Base-by-base conservation (phyloP, 257 asterid genomes). In the Scutellaria minor region DNA sequence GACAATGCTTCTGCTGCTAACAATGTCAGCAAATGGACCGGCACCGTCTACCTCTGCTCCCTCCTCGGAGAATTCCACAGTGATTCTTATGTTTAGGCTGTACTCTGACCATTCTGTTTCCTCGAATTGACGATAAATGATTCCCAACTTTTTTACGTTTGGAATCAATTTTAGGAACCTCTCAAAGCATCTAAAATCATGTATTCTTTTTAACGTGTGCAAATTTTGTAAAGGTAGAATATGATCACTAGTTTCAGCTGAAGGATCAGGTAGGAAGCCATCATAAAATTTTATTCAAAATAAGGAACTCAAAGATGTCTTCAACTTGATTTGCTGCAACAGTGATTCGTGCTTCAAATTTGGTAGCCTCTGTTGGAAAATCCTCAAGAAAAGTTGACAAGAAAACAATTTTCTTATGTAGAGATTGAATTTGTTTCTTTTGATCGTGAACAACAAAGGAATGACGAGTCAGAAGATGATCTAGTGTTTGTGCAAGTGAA, bases 11-110 rank as follows among this genome's bases (percentile, higher is more conserved):
- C 83, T 12, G 97, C 97, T 14, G 97, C 97, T 13, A 87, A 91
- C 35, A 89, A 81, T 18, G 96, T 91, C 12, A 89, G 96, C 84
- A 86, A 74, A 56, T 91, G 97, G 97, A 91, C 93, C 0, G 97
- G 97, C 57, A 87, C 96, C 0, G 96, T 89, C 6, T 89, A 91
- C 68, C 64, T 91, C 66, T 91, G 91, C 86, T 87, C 97, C 0
- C 81, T 91, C 14, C 9, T 91, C 1, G 97, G 93, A 64, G 97
- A 96, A 7, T 91, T 91, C 72, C 88, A 89, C 15, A 91, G 97
- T 31, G 97, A 91, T 68, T 91, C n/a, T n/a, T n/a, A n/a, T 31
- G 37, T 31, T 31, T 31, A 31, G 37, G 37, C 24, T 6, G 15
- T 24, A 46, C 8, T 3, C 0, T 5, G 40, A 10, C 77, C 77